A percentile compares a stretch with the other conserved stretches of the same genome.
phyloP scores from a whole-genome alignment of 495 filamentous ascomycete species.

The Penicillium soppii region DNA sequence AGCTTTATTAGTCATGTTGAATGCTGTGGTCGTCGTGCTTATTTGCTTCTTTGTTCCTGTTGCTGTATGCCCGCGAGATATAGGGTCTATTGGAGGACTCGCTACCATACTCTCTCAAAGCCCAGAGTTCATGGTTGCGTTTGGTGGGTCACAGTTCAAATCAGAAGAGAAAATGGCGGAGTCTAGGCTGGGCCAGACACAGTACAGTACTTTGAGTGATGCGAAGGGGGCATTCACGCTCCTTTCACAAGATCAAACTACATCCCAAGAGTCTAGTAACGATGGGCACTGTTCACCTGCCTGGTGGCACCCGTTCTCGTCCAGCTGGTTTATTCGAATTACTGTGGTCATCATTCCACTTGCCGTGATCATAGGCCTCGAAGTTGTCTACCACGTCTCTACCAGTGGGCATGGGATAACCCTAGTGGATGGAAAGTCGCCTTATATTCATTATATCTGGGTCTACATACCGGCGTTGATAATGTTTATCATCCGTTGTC shows the following conservation, averaged over 20 bases:
- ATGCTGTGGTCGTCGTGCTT: background rate
- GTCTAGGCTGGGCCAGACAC: background rate
- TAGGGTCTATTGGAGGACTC: slow-evolving; percentile 13
- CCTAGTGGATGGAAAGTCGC: background rate
- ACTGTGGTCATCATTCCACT: slow-evolving; percentile 8
- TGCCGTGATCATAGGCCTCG: slow-evolving; percentile 9
- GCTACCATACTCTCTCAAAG: slow-evolving; percentile 12
- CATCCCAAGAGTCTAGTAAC: background rate
- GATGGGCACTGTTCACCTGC: background rate
- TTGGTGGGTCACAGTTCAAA: background rate
- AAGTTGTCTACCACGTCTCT: slow-evolving; percentile 11
- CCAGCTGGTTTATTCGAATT: background rate
- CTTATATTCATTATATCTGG: slow-evolving; percentile 17
- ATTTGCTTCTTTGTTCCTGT: slow-evolving; percentile 1
- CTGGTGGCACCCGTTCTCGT: slow-evolving; percentile 12
- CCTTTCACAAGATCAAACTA: background rate
- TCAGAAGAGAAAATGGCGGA: background rate
- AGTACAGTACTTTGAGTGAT: background rate
- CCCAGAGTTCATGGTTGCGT: background rate
- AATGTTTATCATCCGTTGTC: slow-evolving; percentile 14
- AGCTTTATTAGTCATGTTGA: background rate
- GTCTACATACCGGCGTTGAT: slow-evolving; percentile 21
- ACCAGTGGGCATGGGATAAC: background rate
- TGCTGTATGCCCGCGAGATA: slow-evolving; percentile 11
- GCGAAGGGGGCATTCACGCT: background rate